Evolutionary conservation across 192 early-diverging fungal species (phyloP), one percentile per base, ranked within the genome.

Genomic region (Ramicandelaber brevisporus): DNA sequence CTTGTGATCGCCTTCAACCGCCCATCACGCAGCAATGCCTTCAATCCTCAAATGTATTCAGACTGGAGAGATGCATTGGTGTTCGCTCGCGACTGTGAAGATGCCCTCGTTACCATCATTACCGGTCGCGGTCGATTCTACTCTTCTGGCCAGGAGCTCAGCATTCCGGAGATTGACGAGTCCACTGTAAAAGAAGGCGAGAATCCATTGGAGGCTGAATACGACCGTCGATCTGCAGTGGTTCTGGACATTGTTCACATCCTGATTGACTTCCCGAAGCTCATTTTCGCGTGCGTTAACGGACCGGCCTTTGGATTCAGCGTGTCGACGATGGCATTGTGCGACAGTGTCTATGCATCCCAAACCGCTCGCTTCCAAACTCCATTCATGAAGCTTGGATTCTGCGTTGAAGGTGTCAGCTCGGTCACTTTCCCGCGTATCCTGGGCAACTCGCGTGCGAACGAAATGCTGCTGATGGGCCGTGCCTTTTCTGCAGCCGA

Each of bases 371-470:
- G 59, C 6, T 79, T 73, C 43, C 55, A 47, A 11, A 74, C 70
- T 6, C 76, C 76, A 10, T 79, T 79, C 43, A 72, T 74, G 48
- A 55, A 72, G 30, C 51, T 74, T 19, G 70, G 57, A 8, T 68
- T 75, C 34, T 73, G 69, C 33, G 72, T 65, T 6, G 75, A 78
- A 38, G 75, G 65, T 6, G 68, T 65, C 55, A 73, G 69, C 13
- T 65, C 65, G 11, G 33, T 68, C 15, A 41, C 64, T 2, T 73
- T 78, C 29, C 75, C 72, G 27, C 42, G 66, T 11, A 64, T 70
- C 14, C 58, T 78, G 37, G 75, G 75, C 0, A 36, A 42, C 1
- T 47, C 56, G 4, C 43, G 48, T 4, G 75, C 75, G 18, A 78
- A 69, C 48, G 68, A 73, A 31, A 66, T 73, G 57, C 44, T 73